phyloP scores from a whole-genome alignment of 2,329 filamentous ascomycete species.

The Aspergillus bombycis region DNA sequence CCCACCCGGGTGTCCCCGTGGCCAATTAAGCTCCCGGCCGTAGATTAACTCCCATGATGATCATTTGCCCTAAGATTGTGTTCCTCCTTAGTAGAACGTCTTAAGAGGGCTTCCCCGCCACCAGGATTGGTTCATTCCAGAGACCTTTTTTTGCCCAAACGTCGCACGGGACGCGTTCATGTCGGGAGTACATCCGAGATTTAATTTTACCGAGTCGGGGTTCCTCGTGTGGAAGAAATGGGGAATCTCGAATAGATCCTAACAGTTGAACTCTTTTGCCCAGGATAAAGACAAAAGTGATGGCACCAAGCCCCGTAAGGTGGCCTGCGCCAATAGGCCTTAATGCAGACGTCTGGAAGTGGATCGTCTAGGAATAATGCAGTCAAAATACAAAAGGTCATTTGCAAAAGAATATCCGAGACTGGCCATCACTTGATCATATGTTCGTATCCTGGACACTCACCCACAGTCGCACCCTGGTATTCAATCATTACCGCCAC shows the following conservation, averaged over 20 bases:
- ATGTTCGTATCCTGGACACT: too few relatives aligned
- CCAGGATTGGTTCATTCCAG: neutral
- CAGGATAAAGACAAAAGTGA: too few relatives aligned
- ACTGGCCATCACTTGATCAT: too few relatives aligned
- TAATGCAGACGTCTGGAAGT: too few relatives aligned
- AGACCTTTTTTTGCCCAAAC: neutral
- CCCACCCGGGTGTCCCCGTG: neutral
- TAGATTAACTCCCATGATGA: neutral
- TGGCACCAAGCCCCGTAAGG: too few relatives aligned
- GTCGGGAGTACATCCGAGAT: neutral
- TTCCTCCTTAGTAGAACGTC: neutral
- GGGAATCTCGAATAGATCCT: neutral
- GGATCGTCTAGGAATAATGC: too few relatives aligned
- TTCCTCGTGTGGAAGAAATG: neutral
- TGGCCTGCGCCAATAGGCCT: too few relatives aligned
- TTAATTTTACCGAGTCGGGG: neutral
- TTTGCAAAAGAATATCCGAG: too few relatives aligned
- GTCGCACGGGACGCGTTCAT: neutral
- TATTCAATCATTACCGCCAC: too few relatives aligned
- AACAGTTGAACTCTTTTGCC: neutral
- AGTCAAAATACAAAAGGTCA: too few relatives aligned
- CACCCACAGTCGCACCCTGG: too few relatives aligned
- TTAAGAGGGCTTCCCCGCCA: neutral
- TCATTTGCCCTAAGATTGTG: neutral
- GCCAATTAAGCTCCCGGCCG: neutral